Evolutionary conservation across 2,329 filamentous ascomycete genomes (phyloP).

Genomic region (Chlorencoelia australis): DNA sequence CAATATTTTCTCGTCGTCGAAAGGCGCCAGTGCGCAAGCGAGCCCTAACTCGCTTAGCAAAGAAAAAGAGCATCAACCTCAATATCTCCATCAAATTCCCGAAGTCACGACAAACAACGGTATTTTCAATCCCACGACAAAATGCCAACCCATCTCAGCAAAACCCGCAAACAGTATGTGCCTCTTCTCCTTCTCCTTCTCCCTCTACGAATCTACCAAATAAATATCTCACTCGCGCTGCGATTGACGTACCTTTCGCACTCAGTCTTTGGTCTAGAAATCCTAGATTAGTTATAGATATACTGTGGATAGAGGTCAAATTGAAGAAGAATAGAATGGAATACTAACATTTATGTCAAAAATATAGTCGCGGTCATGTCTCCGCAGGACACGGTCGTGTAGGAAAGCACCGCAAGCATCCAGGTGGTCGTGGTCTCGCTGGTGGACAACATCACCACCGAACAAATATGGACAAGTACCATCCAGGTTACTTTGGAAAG

Average conservation of each 20-base stretch:
- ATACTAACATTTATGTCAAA: conserved; percentile 24
- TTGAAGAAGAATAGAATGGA: conserved; percentile 6
- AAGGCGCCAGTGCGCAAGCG: no score
- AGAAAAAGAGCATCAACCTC: no score
- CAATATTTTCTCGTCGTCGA: no score
- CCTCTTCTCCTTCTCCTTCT: no score
- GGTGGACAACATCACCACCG: conserved; percentile 99
- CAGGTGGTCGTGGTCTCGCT: conserved; percentile 76
- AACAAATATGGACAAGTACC: conserved; percentile 87
- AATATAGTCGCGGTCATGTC: conserved; percentile 81
- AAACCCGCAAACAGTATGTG: conserved; percentile 71
- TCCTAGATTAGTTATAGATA: no score
- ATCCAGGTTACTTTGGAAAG: conserved; percentile 99
- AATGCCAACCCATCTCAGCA: conserved; percentile 66
- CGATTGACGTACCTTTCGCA: no score
- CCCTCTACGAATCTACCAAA: no score
- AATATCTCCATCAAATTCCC: no score
- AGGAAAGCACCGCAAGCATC: conserved; percentile 96
- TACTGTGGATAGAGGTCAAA: background rate
- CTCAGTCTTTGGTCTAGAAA: no score
- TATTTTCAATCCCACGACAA: conserved; percentile 33
- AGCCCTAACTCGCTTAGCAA: no score
- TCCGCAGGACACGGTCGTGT: conserved; percentile 96
- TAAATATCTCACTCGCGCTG: no score
- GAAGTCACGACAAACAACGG: conserved; percentile 4